Evolutionary conservation across 441 rosid genomes (phyloP), one percentile per base, ranked within the genome.

Genomic region (Populus trichocarpa): DNA sequence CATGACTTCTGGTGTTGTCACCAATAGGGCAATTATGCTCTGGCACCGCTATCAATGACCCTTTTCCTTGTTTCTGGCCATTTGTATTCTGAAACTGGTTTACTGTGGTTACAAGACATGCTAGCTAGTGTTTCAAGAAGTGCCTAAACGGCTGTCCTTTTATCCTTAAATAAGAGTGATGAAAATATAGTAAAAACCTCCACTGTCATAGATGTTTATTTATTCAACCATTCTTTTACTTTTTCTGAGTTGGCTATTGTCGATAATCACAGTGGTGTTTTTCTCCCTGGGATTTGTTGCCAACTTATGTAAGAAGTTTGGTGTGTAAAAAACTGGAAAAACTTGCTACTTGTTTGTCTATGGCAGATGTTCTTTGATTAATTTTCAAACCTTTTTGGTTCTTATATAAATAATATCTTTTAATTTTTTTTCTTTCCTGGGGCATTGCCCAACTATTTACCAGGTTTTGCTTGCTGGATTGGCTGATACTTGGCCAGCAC

Each of bases 401-500:
- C 36, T 23, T 23, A 8, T 42, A 18, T 33, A 18, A 20, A 2
- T 67, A 25, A 12, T 65, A 14, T 68, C 33, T 40, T 35, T 25
- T 16, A 6, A 20, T 65, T 8, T 66, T 63, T 20, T 11, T 74
- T 70, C 66, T 76, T 40, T 69, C 63, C 53, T 78, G 79, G 71
- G 74, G 67, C 61, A 30, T 75, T 82, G 46, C 38, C 73, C 13
- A 74, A 78, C 67, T 42, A 72, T 73, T 18, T 78, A 35, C 76
- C 88, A 96, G 99, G 93, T 92, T 83, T 85, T 96, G 86, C 89
- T 93, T 68, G 69, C 86, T 87, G 98, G 94, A 81, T 86, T 96
- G 79, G 88, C 95, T 83, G 91, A 92, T 81, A 79, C 86, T 77
- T 96, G 99, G 99, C 93, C 97, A 74, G 99, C 99, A 59, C 90